These are phyloP conservation scores for Cyberlindnera euphorbiae DNA, from an alignment of 805 yeast genomes.

Conservation along the genomic window DNA sequence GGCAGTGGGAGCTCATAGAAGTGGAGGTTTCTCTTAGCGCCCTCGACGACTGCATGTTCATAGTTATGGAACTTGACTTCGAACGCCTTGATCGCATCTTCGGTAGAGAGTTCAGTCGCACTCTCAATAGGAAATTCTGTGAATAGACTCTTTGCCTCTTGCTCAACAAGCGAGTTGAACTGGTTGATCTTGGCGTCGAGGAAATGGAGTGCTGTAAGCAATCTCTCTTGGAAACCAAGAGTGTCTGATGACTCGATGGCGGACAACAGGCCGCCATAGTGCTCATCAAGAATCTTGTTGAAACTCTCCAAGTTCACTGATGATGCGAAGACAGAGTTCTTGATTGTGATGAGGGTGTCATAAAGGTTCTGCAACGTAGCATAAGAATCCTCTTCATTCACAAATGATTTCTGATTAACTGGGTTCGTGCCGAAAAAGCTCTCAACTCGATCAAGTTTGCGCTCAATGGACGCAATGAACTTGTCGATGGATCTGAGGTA, in stretches of 20 bases:
- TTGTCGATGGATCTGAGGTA: conserved; percentile 20
- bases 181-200: conserved; percentile 38
- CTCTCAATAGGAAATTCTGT: conserved; percentile 7
- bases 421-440: conserved; percentile 15
- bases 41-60: conserved; percentile 40
- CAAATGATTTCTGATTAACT: conserved; percentile 1
- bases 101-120: conserved; percentile 9
- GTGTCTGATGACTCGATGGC: conserved; percentile 21
- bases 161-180: conserved; percentile 31
- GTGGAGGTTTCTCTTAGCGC: conserved; percentile 50
- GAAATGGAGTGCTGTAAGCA: conserved; percentile 33
- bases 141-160: conserved; percentile 19
- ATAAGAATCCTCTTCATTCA: conserved; percentile 15
- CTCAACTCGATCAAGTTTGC: conserved; percentile 23
- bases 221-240: conserved; percentile 28
- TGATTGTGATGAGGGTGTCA: conserved; percentile 24
- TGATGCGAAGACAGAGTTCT: conserved; percentile 22
- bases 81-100: conserved; percentile 21
- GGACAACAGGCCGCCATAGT: conserved; percentile 22
- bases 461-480: conserved; percentile 24
- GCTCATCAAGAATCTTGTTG: conserved; percentile 23
- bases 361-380: conserved; percentile 23
- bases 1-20: conserved; percentile 86
- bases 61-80: conserved; percentile 41
- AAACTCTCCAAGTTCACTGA: conserved; percentile 22